These are phyloP conservation scores for Glycine latifolia DNA, from an alignment of 306 rosid species.

Conservation along the genomic window DNA sequence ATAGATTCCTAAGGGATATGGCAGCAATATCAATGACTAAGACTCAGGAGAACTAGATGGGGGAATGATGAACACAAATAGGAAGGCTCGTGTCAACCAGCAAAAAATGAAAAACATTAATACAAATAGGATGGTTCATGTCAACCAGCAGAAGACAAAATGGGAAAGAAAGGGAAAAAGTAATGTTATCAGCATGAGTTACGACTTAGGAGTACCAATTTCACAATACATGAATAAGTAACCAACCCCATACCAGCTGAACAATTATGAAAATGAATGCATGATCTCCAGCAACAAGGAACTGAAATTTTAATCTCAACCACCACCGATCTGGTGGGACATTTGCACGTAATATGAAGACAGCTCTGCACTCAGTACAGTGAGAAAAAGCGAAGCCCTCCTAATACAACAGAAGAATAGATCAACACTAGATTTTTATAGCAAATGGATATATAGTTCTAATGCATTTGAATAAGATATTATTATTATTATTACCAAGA, in stretches of 20 bases:
- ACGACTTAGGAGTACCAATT: conserved; percentile 24
- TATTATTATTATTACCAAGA: conserved; percentile 6
- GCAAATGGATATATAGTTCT: conserved; percentile 15
- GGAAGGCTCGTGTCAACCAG: too few species aligned
- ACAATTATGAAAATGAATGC: conserved; percentile 90
- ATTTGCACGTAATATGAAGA: conserved; percentile 88
- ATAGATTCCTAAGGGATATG: neutral
- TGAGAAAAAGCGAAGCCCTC: conserved; percentile 99
- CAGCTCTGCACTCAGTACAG: conserved; percentile 96
- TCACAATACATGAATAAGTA: conserved; percentile 10
- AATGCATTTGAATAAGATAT: conserved; percentile 21
- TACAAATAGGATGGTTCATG: neutral
- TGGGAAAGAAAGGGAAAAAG: conserved; percentile 24
- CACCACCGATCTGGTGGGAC: conserved; percentile 97
- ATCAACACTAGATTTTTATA: conserved; percentile 3
- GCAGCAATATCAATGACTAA: neutral
- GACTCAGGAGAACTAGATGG: conserved; percentile 7
- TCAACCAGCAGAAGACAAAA: neutral
- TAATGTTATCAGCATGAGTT: conserved; percentile 9
- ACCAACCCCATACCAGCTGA: conserved; percentile 74
- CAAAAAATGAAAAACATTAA: too few species aligned
- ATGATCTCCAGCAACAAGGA: conserved; percentile 98
- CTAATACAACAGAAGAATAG: conserved; percentile 53
- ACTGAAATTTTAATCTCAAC: conserved; percentile 95
- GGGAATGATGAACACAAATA: conserved; percentile 11